Percentiles rank a stretch among this genome's conserved stretches.
Evolutionary conservation across 331 rosid genomes (phyloP).

Genomic region (Pyrus hybrid): DNA sequence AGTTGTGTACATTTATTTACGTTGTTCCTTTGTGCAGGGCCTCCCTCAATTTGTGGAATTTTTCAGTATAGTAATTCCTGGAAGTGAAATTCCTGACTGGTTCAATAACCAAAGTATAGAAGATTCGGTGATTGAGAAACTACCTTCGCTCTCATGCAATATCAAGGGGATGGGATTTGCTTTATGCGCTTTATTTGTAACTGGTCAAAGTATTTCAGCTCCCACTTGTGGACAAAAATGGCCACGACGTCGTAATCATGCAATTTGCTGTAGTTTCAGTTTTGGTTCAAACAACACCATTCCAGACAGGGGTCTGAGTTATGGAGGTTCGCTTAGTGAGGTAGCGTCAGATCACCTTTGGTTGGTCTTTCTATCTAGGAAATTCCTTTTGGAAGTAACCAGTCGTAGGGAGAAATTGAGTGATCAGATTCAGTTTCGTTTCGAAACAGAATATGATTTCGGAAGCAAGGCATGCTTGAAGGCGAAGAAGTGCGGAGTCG

Average conservation of each 20-base stretch:
- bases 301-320: no score
- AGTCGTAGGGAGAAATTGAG: no score
- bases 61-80: not conserved
- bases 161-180: not conserved
- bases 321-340: no score
- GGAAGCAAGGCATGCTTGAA: not conserved
- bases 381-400: no score
- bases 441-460: rapidly evolving
- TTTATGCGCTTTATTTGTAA: not conserved
- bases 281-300: no score
- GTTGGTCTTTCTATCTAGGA: not conserved
- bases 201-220: no score
- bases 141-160: not conserved
- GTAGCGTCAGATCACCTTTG: not conserved
- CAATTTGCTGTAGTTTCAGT: no score
- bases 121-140: not conserved
- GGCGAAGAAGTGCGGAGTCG: not conserved
- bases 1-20: no score
- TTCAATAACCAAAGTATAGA: not conserved
- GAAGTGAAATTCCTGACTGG: not conserved
- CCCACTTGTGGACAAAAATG: no score
- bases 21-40: not conserved
- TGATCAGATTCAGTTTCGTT: not conserved
- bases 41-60: no score
- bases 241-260: no score